Evolutionary conservation across 441 rosid genomes (phyloP), one percentile per base, ranked within the genome.

Genomic region (Adansonia madagascariensis): DNA sequence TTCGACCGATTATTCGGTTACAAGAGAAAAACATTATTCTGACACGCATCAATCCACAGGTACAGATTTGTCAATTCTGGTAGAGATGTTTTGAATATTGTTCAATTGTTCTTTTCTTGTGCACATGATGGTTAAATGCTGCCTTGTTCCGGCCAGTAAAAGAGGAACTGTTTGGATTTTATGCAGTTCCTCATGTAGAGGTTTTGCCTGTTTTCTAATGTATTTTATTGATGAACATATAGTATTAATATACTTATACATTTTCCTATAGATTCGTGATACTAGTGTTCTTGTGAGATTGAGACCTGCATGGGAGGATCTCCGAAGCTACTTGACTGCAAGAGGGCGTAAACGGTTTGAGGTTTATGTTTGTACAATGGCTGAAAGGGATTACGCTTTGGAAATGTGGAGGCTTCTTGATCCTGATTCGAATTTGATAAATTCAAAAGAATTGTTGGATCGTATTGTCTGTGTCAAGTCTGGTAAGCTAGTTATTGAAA

Each of bases 341-440:
- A 92, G 88, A 86, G 98, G 93, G 74, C 98, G 99, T 66, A 97
- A 95, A 88, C 95, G 99, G 53, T 97, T 97, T 86, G 98, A 95
- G 85, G 99, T 97, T 81, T 97, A 92, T 89, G 99, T 94, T 82
- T 97, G 99, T 90, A 97, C 99, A 9, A 97, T 97, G 99, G 99
- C 99, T 79, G 99, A 97, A 85, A 88, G 94, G 85, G 97, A 95
- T 83, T 97, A 97, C 82, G 99, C 99, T 59, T 85, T 92, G 74
- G 99, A 95, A 85, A 97, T 97, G 97, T 97, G 99, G 99, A 89
- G 99, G 88, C 99, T 97, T 86, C 99, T 95, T 87, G 99, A 97
- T 79, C 99, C 99, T 47, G 99, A 91, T 75, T 88, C 94, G 81
- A 93, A 92, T 84, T 85, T 97, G 89, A 97, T 97, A 50, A 91